Conservation (phyloP, 1,284 basidiomycete species). For the Termitomyces sp. region DNA sequence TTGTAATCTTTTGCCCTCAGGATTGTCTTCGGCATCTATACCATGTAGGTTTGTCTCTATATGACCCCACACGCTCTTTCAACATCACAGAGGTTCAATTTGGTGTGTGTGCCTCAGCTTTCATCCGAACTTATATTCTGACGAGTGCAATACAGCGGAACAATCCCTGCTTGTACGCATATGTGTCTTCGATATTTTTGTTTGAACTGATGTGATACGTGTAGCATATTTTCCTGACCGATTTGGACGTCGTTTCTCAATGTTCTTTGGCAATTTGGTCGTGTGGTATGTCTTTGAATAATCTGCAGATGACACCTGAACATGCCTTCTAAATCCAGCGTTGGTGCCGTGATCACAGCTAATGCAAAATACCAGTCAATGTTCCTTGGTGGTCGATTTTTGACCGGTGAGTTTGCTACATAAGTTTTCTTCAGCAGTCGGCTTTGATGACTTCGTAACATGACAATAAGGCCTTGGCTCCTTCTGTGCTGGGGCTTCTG, state of each 20-base stretch:
- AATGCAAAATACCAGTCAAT: conserved; percentile 36
- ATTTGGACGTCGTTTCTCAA: conserved; percentile 47
- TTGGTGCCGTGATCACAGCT: conserved; percentile 45
- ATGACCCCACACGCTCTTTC: not conserved
- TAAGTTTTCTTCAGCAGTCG: not conserved
- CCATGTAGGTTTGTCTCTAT: conserved; percentile 30
- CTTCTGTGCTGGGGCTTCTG: conserved; percentile 39
- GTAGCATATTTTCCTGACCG: conserved; percentile 44
- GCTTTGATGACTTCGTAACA: not conserved
- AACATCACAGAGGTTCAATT: conserved; percentile 29
- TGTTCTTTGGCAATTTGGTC: conserved; percentile 45
- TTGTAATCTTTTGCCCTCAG: conserved; percentile 19
- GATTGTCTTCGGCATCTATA: conserved; percentile 53
- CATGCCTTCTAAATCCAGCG: conserved; percentile 20
- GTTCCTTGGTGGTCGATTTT: conserved; percentile 48
- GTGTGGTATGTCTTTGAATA: conserved; percentile 32
- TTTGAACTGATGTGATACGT: not conserved
- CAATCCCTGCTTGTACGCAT: conserved; percentile 38
- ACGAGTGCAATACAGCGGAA: conserved; percentile 27
- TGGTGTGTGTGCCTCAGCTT: conserved; percentile 24
- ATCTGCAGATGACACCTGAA: not conserved
- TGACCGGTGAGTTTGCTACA: conserved; percentile 33
- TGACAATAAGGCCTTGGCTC: conserved; percentile 29
- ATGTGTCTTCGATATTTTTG: conserved; percentile 1
- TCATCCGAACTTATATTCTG: not conserved